Base-by-base conservation (phyloP, 176 grass and related monocot genomes). In the Juncus inflexus region DNA sequence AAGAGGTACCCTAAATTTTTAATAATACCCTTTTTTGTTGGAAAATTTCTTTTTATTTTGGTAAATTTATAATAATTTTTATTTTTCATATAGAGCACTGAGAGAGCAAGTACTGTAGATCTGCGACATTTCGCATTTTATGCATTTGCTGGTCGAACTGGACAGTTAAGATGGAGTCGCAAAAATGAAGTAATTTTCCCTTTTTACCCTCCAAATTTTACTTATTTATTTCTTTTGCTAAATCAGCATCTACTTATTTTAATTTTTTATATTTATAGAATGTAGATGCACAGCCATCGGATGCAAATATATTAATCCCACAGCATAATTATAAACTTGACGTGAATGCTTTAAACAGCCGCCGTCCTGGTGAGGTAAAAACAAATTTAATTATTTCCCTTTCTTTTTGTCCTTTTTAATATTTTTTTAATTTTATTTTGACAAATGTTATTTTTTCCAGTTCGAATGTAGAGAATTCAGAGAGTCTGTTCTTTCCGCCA, bases 281-380 rank as follows among this genome's bases (percentile, higher is more conserved):
- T 67, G 72, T 99, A 58, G 75, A 80, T 35, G 74, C 71, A 56
- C 80, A 92, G 28, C 66, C 85, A 55, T 80, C 85, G 42, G 83
- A 97, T 77, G 83, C 85, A 77, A 79, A 84, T 60, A 55, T 77
- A 50, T 50, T 91, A 77, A 85, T 89, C 67, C 88, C 94, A 51
- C 88, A 99, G 37, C 94, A 99, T 67, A 92, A 92, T 66, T 99
- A 92, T 82, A 99, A 89, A 67, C 88, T 99, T 53, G 94, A 99
- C 69, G 94, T 73, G 19, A 79, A 99, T 37, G 54, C 94, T 54
- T 69, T 99, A 52, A 92, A 99, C 66, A 84, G 74, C 57, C 88
- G 76, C 50, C 94, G 86, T 67, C 94, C 88, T 67, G 85, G 94
- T 55, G 82, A 99, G 88, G 94, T 99, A 56, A 50, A 35, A 66